phyloP scores from a whole-genome alignment of 495 filamentous ascomycete species.

The Aspergillus taichungensis region DNA sequence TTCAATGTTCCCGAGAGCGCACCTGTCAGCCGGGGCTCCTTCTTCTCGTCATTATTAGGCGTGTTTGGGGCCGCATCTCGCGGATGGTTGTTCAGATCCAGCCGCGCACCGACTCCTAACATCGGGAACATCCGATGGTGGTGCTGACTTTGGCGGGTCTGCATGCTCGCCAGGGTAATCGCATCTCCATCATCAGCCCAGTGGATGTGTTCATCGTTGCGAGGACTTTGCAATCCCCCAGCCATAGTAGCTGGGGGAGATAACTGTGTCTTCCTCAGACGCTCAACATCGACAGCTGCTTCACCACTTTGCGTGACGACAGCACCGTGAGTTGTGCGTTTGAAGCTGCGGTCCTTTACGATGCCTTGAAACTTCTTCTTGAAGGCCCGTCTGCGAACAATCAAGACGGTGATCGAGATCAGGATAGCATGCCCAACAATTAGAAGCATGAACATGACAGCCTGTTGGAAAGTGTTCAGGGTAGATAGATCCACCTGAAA shows the following conservation, averaged over 20 bases:
- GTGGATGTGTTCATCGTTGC: constrained; percentile 7
- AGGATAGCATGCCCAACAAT: constrained; percentile 57
- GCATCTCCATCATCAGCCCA: constrained; percentile 25
- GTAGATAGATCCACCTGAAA: constrained; percentile 51
- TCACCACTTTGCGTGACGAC: neutral
- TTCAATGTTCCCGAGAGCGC: constrained; percentile 25
- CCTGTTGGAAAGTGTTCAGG: constrained; percentile 73
- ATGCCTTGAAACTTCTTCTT: constrained; percentile 55
- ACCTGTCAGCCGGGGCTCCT: constrained; percentile 15
- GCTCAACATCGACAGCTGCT: neutral
- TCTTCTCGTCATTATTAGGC: constrained; percentile 11
- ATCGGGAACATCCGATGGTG: constrained; percentile 40
- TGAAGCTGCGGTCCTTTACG: constrained; percentile 32
- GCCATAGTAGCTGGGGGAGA: neutral
- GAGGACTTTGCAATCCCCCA: neutral
- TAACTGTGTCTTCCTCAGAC: neutral
- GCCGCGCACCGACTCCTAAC: constrained; percentile 45
- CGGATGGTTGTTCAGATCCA: constrained; percentile 33
- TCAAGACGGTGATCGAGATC: constrained; percentile 33
- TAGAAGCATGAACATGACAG: constrained; percentile 62
- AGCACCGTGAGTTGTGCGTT: constrained; percentile 4
- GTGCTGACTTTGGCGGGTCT: constrained; percentile 12
- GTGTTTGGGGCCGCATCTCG: constrained; percentile 17
- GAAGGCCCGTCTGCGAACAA: constrained; percentile 61
- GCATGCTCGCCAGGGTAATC: constrained; percentile 23